Conservation (phyloP, 139 green algal genomes). For the Ettlia oleoabundans region DNA sequence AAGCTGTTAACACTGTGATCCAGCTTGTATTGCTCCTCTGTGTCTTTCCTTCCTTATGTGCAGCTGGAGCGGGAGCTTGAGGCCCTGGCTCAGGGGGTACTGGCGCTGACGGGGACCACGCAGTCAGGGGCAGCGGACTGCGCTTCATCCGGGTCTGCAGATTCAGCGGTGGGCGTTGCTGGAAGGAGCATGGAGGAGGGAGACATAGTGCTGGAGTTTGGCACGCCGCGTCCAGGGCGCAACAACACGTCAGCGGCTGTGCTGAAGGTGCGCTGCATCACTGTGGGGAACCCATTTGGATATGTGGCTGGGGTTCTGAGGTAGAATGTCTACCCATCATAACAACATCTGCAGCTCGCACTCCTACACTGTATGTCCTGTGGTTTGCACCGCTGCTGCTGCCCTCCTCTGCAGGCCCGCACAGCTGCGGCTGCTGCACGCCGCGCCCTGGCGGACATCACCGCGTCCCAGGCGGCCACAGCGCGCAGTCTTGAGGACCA, state of each 20-base stretch:
- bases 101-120: conserved; percentile 9
- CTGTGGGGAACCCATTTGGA: no score
- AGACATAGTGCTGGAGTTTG: conserved; percentile 33
- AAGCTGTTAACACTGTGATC: no score
- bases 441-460: conserved; percentile 25
- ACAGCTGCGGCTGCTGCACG: background rate
- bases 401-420: background rate
- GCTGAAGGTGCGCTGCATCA: background rate
- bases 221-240: background rate
- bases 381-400: no score
- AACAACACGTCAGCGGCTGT: background rate
- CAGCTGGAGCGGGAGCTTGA: conserved; percentile 9
- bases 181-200: background rate
- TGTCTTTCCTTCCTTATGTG: background rate
- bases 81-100: conserved; percentile 15
- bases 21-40: background rate
- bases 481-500: conserved; percentile 36
- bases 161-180: background rate
- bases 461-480: background rate
- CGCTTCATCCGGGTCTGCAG: background rate
- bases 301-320: no score
- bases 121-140: background rate
- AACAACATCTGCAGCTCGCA: background rate
- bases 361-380: no score
- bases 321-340: no score